These are phyloP conservation scores for Fraxinus floribunda DNA, from an alignment of 305 asterid genomes.

Conservation along the genomic window DNA sequence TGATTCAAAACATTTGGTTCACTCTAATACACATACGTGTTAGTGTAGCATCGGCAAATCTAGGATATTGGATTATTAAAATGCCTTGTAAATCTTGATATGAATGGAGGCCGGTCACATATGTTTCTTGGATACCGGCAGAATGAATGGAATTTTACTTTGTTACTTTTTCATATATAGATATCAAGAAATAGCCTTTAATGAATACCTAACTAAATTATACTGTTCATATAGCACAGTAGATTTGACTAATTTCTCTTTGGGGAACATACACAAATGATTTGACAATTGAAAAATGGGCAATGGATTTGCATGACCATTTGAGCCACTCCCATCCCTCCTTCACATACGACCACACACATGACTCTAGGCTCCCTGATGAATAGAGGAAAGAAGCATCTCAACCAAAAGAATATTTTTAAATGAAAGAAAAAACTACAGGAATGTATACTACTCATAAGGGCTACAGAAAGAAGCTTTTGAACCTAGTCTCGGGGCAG, in stretches of 20 bases:
- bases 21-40: background rate
- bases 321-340: background rate
- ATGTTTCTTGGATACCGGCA: slow-evolving; percentile 31
- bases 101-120: slow-evolving; percentile 4
- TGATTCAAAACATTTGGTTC: background rate
- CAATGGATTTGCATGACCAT: slow-evolving; percentile 30
- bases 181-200: slow-evolving; percentile 23
- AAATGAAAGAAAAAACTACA: background rate
- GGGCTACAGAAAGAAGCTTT: background rate
- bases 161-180: background rate
- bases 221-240: slow-evolving; percentile 36
- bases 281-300: slow-evolving; percentile 44
- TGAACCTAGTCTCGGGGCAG: background rate
- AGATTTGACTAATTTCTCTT: slow-evolving; percentile 42
- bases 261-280: slow-evolving; percentile 52
- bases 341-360: background rate
- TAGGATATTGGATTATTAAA: background rate
- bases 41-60: background rate
- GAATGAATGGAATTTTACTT: slow-evolving; percentile 24
- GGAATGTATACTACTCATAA: background rate
- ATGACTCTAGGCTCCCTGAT: background rate
- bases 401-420: background rate
- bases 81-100: background rate
- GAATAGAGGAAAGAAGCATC: background rate
- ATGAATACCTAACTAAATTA: slow-evolving; percentile 39